A percentile compares a stretch with the other conserved stretches of the same genome.
Conservation (phyloP, 2,329 filamentous ascomycete species). For the Arthrinium puccinioides region DNA sequence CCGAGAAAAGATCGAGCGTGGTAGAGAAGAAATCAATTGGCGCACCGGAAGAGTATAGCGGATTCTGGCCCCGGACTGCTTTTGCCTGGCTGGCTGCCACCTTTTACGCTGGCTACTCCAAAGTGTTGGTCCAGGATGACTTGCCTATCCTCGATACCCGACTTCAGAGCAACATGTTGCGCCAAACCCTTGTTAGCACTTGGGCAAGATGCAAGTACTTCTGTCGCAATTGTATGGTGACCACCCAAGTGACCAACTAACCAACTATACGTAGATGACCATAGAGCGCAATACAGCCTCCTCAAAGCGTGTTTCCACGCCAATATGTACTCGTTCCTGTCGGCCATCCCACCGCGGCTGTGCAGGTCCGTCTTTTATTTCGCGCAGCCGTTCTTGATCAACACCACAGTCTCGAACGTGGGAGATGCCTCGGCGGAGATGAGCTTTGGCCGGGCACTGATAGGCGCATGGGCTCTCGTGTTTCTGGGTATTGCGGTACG, state of each 20-base stretch:
- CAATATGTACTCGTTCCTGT: constrained; percentile 1
- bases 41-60: constrained; percentile 12
- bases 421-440: not conserved
- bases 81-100: constrained; percentile 20
- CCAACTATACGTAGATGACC: not conserved
- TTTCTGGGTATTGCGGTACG: constrained; percentile 3
- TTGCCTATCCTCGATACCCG: constrained; percentile 2
- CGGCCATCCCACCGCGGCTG: constrained; percentile 1
- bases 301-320: not conserved
- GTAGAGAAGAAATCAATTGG: constrained; percentile 12
- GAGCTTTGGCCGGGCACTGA: constrained; percentile 4
- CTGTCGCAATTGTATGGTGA: not conserved
- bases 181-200: not conserved
- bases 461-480: constrained; percentile 1
- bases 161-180: not conserved
- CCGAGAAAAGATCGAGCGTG: constrained; percentile 13
- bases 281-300: constrained; percentile 1
- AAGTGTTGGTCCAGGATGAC: constrained; percentile 17
- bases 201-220: not conserved
- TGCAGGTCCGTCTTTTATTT: constrained; percentile 2
- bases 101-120: constrained; percentile 14
- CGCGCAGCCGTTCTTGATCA: constrained; percentile 5
- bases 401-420: not conserved
- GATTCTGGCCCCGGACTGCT: constrained; percentile 16
- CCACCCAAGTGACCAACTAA: not conserved